Conservation (phyloP, 441 rosid species). For the Populus hybrid region DNA sequence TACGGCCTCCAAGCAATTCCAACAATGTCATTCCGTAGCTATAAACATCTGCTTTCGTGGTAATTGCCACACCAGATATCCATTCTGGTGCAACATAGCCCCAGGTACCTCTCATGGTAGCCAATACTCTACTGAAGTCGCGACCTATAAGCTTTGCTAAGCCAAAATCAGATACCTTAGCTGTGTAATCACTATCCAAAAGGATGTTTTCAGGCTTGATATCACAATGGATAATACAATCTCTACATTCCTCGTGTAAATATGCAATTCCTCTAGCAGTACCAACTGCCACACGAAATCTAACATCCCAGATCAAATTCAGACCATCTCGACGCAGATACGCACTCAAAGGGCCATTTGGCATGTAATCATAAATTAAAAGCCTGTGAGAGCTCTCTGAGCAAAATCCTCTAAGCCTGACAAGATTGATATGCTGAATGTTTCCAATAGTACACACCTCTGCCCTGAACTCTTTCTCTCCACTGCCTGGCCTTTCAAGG, state of each 20-base stretch:
- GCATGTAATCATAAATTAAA: constrained; percentile 85
- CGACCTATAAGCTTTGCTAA: constrained; percentile 81
- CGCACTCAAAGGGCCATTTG: constrained; percentile 70
- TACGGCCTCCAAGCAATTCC: constrained; percentile 74
- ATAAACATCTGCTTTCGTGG: constrained; percentile 82
- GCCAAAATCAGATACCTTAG: constrained; percentile 84
- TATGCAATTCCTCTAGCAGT: constrained; percentile 82
- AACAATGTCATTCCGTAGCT: constrained; percentile 91
- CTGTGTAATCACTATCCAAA: constrained; percentile 53
- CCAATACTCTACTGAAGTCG: constrained; percentile 77
- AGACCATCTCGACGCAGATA: constrained; percentile 50
- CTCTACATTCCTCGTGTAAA: constrained; percentile 85
- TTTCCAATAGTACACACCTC: constrained; percentile 89
- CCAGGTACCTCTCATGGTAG: constrained; percentile 89
- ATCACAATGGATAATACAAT: constrained; percentile 89
- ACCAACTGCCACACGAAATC: constrained; percentile 61
- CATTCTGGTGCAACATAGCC: constrained; percentile 94
- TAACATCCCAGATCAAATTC: constrained; percentile 60
- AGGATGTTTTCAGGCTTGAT: constrained; percentile 92
- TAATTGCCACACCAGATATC: constrained; percentile 84
- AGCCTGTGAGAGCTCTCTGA: constrained; percentile 70
- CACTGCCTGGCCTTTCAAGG: constrained; percentile 74
- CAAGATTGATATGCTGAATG: constrained; percentile 84
- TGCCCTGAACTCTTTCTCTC: constrained; percentile 79
- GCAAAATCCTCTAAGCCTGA: constrained; percentile 83